Percentiles rank a stretch among this genome's conserved stretches.
Evolutionary conservation across 2,329 filamentous ascomycete genomes (phyloP).

Genomic region (Trichoderma koningii): DNA sequence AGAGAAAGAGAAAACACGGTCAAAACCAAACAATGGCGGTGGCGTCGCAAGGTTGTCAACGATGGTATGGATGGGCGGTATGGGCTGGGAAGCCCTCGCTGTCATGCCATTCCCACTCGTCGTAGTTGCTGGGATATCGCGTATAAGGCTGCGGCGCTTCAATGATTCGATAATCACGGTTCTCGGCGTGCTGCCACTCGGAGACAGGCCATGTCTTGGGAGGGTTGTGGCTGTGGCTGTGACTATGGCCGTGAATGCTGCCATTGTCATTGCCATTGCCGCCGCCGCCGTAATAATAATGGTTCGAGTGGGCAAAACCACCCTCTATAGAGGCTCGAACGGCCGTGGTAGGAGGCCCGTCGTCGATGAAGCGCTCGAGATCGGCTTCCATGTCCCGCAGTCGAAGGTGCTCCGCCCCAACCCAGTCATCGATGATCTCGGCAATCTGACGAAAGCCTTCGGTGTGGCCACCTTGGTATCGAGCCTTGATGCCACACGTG

Average conservation of each 20-base stretch:
- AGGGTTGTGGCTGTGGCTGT: slow-evolving; percentile 5
- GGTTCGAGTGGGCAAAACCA: background rate
- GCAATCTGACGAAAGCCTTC: slow-evolving; percentile 61
- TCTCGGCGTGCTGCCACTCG: slow-evolving; percentile 15
- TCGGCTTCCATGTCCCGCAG: slow-evolving; percentile 64
- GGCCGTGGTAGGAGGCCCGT: slow-evolving; percentile 20
- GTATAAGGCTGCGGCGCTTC: slow-evolving; percentile 23
- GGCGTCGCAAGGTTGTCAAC: background rate
- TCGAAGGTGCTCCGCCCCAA: slow-evolving; percentile 55
- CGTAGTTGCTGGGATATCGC: slow-evolving; percentile 19
- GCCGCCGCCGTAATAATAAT: slow-evolving; percentile 11
- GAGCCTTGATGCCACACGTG: slow-evolving; percentile 59
- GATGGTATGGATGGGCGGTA: background rate
- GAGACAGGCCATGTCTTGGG: slow-evolving; percentile 17
- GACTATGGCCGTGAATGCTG: background rate
- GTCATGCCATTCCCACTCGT: slow-evolving; percentile 42
- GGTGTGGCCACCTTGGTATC: slow-evolving; percentile 60
- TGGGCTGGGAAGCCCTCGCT: slow-evolving; percentile 39
- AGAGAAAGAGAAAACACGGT: background rate
- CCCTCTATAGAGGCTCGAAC: background rate
- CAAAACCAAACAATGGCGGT: background rate
- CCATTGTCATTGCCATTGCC: background rate
- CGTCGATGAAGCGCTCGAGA: slow-evolving; percentile 53
- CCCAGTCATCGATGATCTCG: slow-evolving; percentile 62
- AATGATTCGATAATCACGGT: slow-evolving; percentile 18